Conservation (phyloP, 257 asterid species). For the Coffea eugenioides region DNA sequence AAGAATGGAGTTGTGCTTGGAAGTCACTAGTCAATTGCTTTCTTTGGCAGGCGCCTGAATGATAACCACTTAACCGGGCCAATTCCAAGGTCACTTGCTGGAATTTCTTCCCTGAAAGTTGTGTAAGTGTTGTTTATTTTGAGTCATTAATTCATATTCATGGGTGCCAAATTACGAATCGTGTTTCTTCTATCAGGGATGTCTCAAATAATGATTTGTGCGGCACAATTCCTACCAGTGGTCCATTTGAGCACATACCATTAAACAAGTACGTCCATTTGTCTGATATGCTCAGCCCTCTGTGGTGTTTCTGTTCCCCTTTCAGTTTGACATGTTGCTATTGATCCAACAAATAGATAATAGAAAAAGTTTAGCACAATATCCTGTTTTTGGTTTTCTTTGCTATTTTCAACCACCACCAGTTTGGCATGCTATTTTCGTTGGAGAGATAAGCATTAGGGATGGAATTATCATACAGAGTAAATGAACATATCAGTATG, state of each 20-base stretch:
- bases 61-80: conserved; percentile 66
- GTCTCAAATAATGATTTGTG: conserved; percentile 82
- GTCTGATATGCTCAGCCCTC: not conserved
- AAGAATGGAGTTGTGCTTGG: conserved; percentile 7
- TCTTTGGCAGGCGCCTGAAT: conserved; percentile 62
- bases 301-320: not conserved
- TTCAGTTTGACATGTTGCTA: not conserved
- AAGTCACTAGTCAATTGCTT: conserved; percentile 3
- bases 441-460: not conserved
- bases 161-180: not conserved
- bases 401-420: not conserved
- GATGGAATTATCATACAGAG: no score
- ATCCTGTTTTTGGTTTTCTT: not conserved
- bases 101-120: conserved; percentile 68
- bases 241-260: conserved; percentile 93
- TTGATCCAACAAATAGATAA: not conserved
- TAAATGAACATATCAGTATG: no score
- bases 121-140: conserved; percentile 54
- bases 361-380: not conserved
- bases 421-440: no score
- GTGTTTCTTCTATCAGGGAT: conserved; percentile 57
- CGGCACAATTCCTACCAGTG: conserved; percentile 80
- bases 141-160: not conserved
- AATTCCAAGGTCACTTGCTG: conserved; percentile 59
- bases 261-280: conserved; percentile 67